A percentile compares a stretch with the other conserved stretches of the same genome.
Conservation (phyloP, 495 filamentous ascomycete species). For the Aspergillus egyptiacus region DNA sequence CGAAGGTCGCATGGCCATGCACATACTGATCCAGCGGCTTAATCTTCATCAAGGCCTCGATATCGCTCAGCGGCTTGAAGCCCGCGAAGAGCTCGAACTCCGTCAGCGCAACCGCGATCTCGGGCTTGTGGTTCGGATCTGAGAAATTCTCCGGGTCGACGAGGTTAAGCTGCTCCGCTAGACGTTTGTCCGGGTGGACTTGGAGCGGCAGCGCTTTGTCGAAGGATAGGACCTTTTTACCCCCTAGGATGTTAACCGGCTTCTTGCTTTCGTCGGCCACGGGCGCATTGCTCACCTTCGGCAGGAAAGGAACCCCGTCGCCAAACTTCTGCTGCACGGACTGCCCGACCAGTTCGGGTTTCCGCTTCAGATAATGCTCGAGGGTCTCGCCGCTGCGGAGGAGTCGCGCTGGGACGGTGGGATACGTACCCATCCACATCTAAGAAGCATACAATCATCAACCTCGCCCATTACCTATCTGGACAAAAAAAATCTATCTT, state of each 20-base stretch:
- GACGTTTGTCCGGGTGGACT: constrained; percentile 65
- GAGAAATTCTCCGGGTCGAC: constrained; percentile 59
- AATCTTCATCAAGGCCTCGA: constrained; percentile 44
- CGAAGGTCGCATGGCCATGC: constrained; percentile 43
- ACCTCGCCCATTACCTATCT: too few relatives aligned
- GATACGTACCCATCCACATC: constrained; percentile 83
- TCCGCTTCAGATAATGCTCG: constrained; percentile 56
- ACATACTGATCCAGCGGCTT: constrained; percentile 50
- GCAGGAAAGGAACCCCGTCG: constrained; percentile 63
- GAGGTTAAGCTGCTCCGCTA: constrained; percentile 49
- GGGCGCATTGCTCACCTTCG: constrained; percentile 58
- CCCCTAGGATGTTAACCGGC: too few relatives aligned
- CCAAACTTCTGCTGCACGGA: constrained; percentile 58
- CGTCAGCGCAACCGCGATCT: constrained; percentile 71
- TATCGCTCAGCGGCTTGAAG: constrained; percentile 50
- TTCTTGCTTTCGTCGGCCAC: too few relatives aligned
- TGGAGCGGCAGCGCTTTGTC: constrained; percentile 76
- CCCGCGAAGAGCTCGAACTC: constrained; percentile 76
- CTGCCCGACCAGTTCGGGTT: constrained; percentile 62
- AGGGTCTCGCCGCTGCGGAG: constrained; percentile 58
- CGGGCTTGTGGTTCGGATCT: constrained; percentile 76
- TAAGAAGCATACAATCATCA: too few relatives aligned
- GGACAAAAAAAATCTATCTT: too few relatives aligned
- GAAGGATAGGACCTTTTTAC: constrained; percentile 62
- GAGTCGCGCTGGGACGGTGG: constrained; percentile 59